Evolutionary conservation across 2,329 filamentous ascomycete species (phyloP).

Genomic region (Hypoxylon sp.): DNA sequence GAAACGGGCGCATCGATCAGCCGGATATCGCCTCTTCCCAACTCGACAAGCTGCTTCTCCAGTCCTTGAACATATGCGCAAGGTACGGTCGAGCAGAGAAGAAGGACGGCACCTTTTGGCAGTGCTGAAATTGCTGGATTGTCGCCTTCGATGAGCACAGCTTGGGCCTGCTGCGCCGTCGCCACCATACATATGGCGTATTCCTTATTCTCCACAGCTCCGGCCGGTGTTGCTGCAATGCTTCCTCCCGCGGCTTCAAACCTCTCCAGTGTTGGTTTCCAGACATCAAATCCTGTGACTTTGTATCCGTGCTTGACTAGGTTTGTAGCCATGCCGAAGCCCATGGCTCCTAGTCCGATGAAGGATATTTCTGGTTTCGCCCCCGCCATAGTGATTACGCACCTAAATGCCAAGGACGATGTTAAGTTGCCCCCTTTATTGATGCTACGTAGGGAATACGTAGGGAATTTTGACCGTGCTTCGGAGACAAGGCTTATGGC

Average conservation of each 20-base stretch:
- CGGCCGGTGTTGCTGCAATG: slow-evolving; percentile 65
- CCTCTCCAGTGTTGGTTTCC: slow-evolving; percentile 69
- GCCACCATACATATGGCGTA: slow-evolving; percentile 81
- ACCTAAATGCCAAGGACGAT: neutral
- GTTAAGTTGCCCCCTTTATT: no score
- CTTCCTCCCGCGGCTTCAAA: slow-evolving; percentile 71
- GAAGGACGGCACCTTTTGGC: slow-evolving; percentile 65
- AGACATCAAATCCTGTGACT: slow-evolving; percentile 78
- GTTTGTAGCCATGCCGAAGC: slow-evolving; percentile 81
- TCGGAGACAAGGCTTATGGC: no score
- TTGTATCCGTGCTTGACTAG: slow-evolving; percentile 72
- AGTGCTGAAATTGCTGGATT: slow-evolving; percentile 59
- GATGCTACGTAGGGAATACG: no score
- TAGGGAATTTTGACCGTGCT: no score
- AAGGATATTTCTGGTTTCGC: slow-evolving; percentile 63
- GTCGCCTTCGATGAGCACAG: slow-evolving; percentile 68
- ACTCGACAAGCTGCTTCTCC: slow-evolving; percentile 61
- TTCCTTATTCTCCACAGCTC: slow-evolving; percentile 65
- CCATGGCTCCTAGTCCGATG: slow-evolving; percentile 82
- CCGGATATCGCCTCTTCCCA: slow-evolving; percentile 67
- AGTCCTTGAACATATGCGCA: slow-evolving; percentile 71
- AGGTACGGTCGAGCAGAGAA: slow-evolving; percentile 76
- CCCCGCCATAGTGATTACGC: slow-evolving; percentile 25
- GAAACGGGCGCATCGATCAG: slow-evolving; percentile 79
- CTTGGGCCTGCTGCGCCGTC: slow-evolving; percentile 72